Base-by-base conservation (phyloP, 352 stramenopile species). In the Thalassiosira delicatula region DNA sequence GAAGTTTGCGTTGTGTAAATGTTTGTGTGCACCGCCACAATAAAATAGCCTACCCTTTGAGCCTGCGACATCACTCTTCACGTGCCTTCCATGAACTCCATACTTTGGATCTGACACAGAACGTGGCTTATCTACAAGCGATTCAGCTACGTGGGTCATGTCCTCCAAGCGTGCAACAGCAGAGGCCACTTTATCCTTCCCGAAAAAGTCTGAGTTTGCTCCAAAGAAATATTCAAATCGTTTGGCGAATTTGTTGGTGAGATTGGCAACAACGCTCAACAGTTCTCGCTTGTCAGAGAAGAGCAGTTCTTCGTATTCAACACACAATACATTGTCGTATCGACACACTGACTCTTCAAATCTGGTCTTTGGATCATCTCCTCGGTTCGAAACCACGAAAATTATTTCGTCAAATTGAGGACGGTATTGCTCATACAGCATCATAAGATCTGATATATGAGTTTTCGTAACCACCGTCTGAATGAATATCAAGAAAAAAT, bases 191-290 rank as follows among this genome's bases (percentile, higher is more conserved):
- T 79, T 85, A 66, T 77, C 60, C 21, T 76, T 19, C n/a, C 68
- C 44, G 3, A 83, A 69, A n/a, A 84, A 69, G 25, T 62, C 60
- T 29, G 71, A 65, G 46, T 72, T 53, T 14, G 40, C 32, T 42
- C 77, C 77, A 21, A 86, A 85, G 30, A 86, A 88, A 25, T 82
- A 88, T 49, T 79, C 30, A 68, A 88, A 88, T 32, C 61, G 57
- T 1, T 19, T 27, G 69, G 23, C 35, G 17, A 87, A 69, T 42
- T 76, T 79, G n/a, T 66, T 46, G 3, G 71, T 81, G 2, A 87
- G 35, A 35, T 32, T 30, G 12, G 56, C 35, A 2, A 82, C 75
- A 1, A 79, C 51, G 0, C 23, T 67, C 54, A 74, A 56, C 7
- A 84, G 68, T 53, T 72, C 76, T 62, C 60, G 3, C 0, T 70